Evolutionary conservation across 805 yeast genomes (phyloP).

Genomic region (Trichomonascus vanleenenianus): DNA sequence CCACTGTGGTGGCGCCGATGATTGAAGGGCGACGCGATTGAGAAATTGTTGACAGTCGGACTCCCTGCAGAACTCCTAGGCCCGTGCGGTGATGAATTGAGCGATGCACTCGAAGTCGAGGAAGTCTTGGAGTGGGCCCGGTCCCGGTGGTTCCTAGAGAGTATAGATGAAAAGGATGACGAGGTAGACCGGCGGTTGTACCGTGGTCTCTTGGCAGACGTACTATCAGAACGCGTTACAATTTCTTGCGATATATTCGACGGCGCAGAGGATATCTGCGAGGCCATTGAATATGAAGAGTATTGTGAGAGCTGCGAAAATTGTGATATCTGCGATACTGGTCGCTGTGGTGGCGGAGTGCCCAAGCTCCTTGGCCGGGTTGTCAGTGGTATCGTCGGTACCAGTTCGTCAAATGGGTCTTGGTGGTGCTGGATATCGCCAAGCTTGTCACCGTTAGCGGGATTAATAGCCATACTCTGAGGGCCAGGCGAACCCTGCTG

Average conservation of each 20-base stretch:
- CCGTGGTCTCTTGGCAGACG: conserved; percentile 10
- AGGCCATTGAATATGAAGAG: conserved; percentile 44
- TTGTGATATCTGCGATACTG: conserved; percentile 46
- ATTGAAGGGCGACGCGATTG: neutral
- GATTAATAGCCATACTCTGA: neutral
- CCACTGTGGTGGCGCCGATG: conserved; percentile 4
- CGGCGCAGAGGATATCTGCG: conserved; percentile 19
- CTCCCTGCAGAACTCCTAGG: conserved; percentile 8
- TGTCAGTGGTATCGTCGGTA: neutral
- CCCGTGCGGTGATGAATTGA: conserved; percentile 15
- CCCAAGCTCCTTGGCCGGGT: neutral
- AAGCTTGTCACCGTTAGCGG: neutral
- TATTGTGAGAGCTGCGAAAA: conserved; percentile 41
- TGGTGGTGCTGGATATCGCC: neutral
- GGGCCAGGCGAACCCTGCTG: too few species aligned
- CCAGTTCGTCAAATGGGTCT: neutral
- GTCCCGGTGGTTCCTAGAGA: conserved; percentile 12
- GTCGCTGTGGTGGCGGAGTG: conserved; percentile 26
- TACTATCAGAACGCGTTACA: conserved; percentile 1
- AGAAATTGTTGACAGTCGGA: conserved; percentile 3
- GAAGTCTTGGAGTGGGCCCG: conserved; percentile 19
- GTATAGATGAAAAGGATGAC: conserved; percentile 22
- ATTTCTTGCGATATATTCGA: conserved; percentile 17
- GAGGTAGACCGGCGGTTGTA: conserved; percentile 20
- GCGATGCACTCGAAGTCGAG: conserved; percentile 22